These are phyloP conservation scores for Aphanomyces euteiches DNA, from an alignment of 352 stramenopile genomes.

Conservation along the genomic window DNA sequence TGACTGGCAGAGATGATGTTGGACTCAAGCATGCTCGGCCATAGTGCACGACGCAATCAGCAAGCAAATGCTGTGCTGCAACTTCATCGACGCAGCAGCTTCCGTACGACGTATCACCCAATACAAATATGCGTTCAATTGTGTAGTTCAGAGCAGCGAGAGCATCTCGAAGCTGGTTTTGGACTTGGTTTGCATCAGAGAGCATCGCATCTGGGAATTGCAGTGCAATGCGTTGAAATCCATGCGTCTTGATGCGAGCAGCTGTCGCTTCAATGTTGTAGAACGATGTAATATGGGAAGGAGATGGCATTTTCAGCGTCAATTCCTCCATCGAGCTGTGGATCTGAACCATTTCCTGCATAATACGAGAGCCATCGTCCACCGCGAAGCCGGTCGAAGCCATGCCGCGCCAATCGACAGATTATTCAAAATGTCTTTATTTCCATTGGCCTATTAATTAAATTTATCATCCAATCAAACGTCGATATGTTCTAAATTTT, in stretches of 20 bases:
- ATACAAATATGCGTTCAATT: conserved; percentile 85
- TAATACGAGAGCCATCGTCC: conserved; percentile 74
- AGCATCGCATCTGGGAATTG: conserved; percentile 95
- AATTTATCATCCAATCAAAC: conserved; percentile 5
- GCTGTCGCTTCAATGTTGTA: conserved; percentile 66
- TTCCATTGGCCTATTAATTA: not conserved
- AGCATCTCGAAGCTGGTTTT: conserved; percentile 59
- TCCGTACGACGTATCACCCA: conserved; percentile 95
- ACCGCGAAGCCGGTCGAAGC: conserved; percentile 56
- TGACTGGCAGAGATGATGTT: conserved; percentile 78
- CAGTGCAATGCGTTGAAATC: conserved; percentile 81
- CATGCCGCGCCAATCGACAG: conserved; percentile 1
- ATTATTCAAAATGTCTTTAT: not conserved
- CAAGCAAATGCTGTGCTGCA: conserved; percentile 89
- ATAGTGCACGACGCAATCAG: conserved; percentile 94
- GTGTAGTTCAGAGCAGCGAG: conserved; percentile 36
- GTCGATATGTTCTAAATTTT: not conserved
- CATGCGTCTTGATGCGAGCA: conserved; percentile 52
- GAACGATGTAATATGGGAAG: conserved; percentile 44
- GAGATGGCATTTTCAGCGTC: conserved; percentile 52
- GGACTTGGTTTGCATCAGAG: conserved; percentile 80
- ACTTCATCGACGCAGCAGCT: conserved; percentile 96
- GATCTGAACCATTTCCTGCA: conserved; percentile 61
- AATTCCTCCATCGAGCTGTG: conserved; percentile 2
- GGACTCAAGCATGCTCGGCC: conserved; percentile 90